Base-by-base conservation (phyloP, 2,329 filamentous ascomycete genomes). In the Pezicula radicicola region DNA sequence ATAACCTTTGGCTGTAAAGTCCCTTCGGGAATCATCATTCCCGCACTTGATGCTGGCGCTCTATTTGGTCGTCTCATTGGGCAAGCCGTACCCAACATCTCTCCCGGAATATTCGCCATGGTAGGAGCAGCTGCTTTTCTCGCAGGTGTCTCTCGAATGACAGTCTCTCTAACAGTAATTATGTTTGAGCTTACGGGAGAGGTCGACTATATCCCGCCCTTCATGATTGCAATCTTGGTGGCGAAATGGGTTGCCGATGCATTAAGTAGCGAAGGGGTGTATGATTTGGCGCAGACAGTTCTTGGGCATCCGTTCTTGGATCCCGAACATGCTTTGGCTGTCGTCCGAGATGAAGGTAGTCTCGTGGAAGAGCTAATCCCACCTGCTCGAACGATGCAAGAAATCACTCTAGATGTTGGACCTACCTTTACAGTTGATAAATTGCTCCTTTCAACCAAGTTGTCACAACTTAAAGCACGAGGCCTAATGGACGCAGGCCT, bases 171-270 rank as follows among this genome's bases (percentile, higher is more conserved):
- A 6, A 75, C 76, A 8, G 80, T 83, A 37, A 81, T 83, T 64
- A 83, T 83, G 79, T 83, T 83, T 63, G 79, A 81, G 62, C 70
- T 84, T 7, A 83, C 80, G 0, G 80, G 80, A 37, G 78, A 82
- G 58, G 72, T 83, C 7, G 75, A 79, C 53, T 83, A 81, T 62
- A 74, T 79, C 9, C 68, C 81, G 1, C 78, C 80, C 10, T 75
- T 80, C 55, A 83, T 83, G 78, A 72, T 81, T 19, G 79, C 80
- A 6, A 83, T 84, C 51, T 69, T 84, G 6, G 73, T 80, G 0
- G 78, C 79, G 0, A 83, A 83, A 64, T 84, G 78, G 78, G 72
- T 77, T 6, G 79, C 80, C 1, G 80, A 84, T 60, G 69, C 72
- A 3, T 70, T 84, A 16, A 75, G 75, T 44, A 65, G 66, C 21